Evolutionary conservation across 441 rosid species (phyloP).

Genomic region (Adansonia madagascariensis): DNA sequence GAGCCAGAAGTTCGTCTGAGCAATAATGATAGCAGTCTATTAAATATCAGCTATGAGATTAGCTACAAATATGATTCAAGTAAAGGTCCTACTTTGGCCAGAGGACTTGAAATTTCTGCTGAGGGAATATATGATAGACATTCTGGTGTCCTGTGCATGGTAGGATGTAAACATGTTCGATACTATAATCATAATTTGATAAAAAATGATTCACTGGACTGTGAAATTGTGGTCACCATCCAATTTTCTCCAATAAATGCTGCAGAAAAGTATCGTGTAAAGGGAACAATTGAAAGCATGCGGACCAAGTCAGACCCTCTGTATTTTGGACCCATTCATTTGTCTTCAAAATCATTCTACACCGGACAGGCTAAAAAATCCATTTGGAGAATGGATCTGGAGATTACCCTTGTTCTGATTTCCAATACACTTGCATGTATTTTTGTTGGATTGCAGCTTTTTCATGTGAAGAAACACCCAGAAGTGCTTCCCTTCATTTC

Average conservation of each 20-base stretch:
- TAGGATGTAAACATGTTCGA: constrained; percentile 61
- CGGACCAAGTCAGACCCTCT: constrained; percentile 64
- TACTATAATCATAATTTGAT: constrained; percentile 30
- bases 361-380: constrained; percentile 67
- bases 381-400: constrained; percentile 91
- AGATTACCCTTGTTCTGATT: constrained; percentile 74
- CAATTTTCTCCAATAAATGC: constrained; percentile 65
- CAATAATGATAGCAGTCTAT: constrained; percentile 40
- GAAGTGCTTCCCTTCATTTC: constrained; percentile 76
- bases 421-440: constrained; percentile 75
- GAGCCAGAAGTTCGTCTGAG: constrained; percentile 33
- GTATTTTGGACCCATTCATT: constrained; percentile 57
- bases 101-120: constrained; percentile 56
- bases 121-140: constrained; percentile 76
- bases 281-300: constrained; percentile 71
- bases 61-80: constrained; percentile 41
- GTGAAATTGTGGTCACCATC: constrained; percentile 57
- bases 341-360: constrained; percentile 65
- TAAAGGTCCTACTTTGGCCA: constrained; percentile 32
- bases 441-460: constrained; percentile 75
- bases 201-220: constrained; percentile 50
- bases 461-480: constrained; percentile 70
- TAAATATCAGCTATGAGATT: constrained; percentile 72
- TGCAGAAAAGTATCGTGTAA: constrained; percentile 49
- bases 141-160: constrained; percentile 80